Evolutionary conservation across 345 rosid genomes (phyloP).

Genomic region (Luvunga scandens): DNA sequence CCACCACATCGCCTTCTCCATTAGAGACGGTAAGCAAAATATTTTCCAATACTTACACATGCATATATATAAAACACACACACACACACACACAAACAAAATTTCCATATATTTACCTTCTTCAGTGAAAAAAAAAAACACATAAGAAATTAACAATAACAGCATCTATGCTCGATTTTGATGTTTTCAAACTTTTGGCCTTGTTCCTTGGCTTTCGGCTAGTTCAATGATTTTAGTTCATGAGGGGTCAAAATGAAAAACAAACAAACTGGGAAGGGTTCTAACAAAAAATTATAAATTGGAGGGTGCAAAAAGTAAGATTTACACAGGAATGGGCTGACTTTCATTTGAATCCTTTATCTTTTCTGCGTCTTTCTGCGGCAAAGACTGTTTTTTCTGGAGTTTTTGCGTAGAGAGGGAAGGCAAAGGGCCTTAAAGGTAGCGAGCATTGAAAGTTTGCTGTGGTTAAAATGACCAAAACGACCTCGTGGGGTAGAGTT

Average conservation of each 20-base stretch:
- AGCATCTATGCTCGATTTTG: neutral
- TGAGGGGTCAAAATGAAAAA: too few species aligned
- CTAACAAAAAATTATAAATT: too few species aligned
- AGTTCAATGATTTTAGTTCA: too few species aligned
- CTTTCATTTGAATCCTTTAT: neutral
- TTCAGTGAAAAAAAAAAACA: neutral
- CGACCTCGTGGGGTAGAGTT: neutral
- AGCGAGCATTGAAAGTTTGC: neutral
- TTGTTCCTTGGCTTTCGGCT: neutral
- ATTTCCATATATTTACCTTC: neutral
- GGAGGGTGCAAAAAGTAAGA: neutral
- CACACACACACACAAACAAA: too few species aligned
- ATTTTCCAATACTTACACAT: too few species aligned
- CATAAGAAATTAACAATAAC: neutral
- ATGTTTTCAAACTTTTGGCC: neutral
- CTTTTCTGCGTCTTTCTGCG: neutral
- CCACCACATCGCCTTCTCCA: conserved; percentile 34
- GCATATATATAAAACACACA: neutral
- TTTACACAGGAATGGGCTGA: neutral
- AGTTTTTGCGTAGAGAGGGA: neutral
- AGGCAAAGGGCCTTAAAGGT: neutral
- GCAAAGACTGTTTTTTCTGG: neutral
- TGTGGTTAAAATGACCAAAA: neutral
- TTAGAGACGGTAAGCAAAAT: conserved; percentile 42
- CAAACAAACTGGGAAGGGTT: too few species aligned